Evolutionary conservation across 495 filamentous ascomycete species (phyloP).

Genomic region (Penicillium longicatenatum): DNA sequence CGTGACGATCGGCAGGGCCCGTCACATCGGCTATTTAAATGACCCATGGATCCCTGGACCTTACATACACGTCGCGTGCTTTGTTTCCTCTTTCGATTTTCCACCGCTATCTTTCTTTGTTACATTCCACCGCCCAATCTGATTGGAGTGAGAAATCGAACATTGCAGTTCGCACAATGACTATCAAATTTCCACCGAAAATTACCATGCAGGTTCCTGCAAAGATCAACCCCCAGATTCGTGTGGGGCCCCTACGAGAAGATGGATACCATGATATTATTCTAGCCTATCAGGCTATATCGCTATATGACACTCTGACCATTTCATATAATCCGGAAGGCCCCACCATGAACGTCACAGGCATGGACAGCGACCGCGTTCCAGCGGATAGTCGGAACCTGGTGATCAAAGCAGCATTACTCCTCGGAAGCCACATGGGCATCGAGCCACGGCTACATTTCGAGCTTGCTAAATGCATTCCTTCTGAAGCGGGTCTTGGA

Average conservation of each 20-base stretch:
- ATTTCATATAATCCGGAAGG: background rate
- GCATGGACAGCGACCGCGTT: conserved; percentile 11
- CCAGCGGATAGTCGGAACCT: conserved; percentile 6
- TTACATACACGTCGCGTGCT: conserved; percentile 3
- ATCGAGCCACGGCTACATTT: conserved; percentile 9
- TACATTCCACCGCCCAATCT: background rate
- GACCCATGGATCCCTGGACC: background rate
- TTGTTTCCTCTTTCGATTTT: conserved; percentile 4
- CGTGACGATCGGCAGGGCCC: conserved; percentile 10
- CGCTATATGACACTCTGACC: conserved; percentile 8
- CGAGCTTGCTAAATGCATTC: conserved; percentile 11
- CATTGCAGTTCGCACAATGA: background rate
- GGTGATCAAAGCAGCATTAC: conserved; percentile 12
- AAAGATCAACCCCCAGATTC: conserved; percentile 14
- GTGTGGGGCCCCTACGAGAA: conserved; percentile 10
- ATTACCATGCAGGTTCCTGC: conserved; percentile 11
- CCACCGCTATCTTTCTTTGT: background rate
- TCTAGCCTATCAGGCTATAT: conserved; percentile 13
- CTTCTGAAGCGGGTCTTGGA: conserved; percentile 10
- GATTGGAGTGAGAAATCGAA: too few species aligned
- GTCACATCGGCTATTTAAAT: background rate
- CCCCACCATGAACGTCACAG: conserved; percentile 2
- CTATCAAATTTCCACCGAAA: background rate
- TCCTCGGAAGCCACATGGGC: background rate
- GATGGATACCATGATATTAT: conserved; percentile 17